A percentile compares a stretch with the other conserved stretches of the same genome.
Evolutionary conservation across 495 filamentous ascomycete species (phyloP).

Genomic region (Penicillium maclennaniae): DNA sequence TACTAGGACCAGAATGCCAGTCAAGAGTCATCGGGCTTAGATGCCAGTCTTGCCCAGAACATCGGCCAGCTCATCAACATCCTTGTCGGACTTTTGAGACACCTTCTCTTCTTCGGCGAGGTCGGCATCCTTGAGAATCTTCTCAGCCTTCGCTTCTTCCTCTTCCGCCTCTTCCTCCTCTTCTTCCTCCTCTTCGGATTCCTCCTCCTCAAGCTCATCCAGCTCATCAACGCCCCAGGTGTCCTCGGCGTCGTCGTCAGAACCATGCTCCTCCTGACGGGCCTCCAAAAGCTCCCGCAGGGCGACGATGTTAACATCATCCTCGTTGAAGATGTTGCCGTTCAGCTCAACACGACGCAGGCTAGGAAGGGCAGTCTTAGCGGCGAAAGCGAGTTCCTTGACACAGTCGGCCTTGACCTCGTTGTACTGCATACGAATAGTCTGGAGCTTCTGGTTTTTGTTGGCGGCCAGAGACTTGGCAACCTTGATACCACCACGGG

Average conservation of each 20-base stretch:
- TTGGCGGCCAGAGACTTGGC: conserved; percentile 69
- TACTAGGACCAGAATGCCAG: background rate
- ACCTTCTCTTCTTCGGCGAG: conserved; percentile 71
- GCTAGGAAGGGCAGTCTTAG: conserved; percentile 59
- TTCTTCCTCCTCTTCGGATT: conserved; percentile 60
- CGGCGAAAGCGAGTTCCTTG: conserved; percentile 61
- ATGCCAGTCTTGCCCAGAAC: conserved; percentile 62
- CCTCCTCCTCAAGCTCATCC: conserved; percentile 74
- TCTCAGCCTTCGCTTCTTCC: conserved; percentile 51
- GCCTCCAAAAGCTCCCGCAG: conserved; percentile 49
- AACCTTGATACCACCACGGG: conserved; percentile 72
- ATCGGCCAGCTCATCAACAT: conserved; percentile 77
- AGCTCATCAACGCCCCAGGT: conserved; percentile 83
- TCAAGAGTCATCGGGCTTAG: conserved; percentile 10
- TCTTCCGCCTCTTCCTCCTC: conserved; percentile 67
- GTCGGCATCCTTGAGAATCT: conserved; percentile 63
- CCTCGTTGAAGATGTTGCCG: conserved; percentile 90
- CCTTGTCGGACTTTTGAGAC: conserved; percentile 66
- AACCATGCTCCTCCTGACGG: conserved; percentile 55
- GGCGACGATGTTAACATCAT: conserved; percentile 60
- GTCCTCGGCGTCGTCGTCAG: conserved; percentile 50
- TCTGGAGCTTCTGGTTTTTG: conserved; percentile 71
- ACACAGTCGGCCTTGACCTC: conserved; percentile 77
- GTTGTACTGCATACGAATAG: conserved; percentile 86
- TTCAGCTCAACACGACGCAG: conserved; percentile 87